These are phyloP conservation scores for Leptosphaerulina australis DNA, from an alignment of 2,329 filamentous ascomycete genomes.

Conservation along the genomic window DNA sequence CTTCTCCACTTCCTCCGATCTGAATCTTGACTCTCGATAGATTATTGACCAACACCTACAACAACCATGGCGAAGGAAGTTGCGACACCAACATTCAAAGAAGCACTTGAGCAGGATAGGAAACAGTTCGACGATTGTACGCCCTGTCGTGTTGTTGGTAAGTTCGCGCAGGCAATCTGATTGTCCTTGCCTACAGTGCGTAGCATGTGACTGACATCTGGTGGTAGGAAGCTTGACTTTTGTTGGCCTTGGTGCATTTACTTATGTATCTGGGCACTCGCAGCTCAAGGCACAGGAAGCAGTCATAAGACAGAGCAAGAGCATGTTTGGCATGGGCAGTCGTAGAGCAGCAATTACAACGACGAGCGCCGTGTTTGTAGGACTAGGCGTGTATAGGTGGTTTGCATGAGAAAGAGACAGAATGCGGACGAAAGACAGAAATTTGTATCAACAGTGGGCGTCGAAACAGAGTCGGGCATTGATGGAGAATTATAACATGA, in stretches of 20 bases:
- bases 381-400: conserved; percentile 53
- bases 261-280: conserved; percentile 53
- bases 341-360: conserved; percentile 50
- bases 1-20: conserved; percentile 7
- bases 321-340: conserved; percentile 50
- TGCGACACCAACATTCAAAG: conserved; percentile 34
- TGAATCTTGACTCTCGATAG: conserved; percentile 1
- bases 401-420: conserved; percentile 34
- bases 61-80: conserved; percentile 23
- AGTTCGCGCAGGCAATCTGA: neutral
- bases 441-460: too few relatives aligned
- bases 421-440: neutral
- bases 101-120: conserved; percentile 41
- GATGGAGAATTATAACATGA: too few relatives aligned
- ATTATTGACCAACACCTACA: conserved; percentile 1
- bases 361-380: conserved; percentile 50
- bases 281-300: conserved; percentile 51
- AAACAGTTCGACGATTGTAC: conserved; percentile 66
- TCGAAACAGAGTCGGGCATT: too few relatives aligned
- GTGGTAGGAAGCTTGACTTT: conserved; percentile 53
- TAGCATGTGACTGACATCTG: neutral
- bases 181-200: too few relatives aligned
- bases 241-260: conserved; percentile 55
- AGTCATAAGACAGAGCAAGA: conserved; percentile 50
- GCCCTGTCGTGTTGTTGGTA: conserved; percentile 74